Evolutionary conservation across 768 basidiomycete genomes (phyloP), one percentile per base, ranked within the genome.

Genomic region (Tylopilus subfusipes): DNA sequence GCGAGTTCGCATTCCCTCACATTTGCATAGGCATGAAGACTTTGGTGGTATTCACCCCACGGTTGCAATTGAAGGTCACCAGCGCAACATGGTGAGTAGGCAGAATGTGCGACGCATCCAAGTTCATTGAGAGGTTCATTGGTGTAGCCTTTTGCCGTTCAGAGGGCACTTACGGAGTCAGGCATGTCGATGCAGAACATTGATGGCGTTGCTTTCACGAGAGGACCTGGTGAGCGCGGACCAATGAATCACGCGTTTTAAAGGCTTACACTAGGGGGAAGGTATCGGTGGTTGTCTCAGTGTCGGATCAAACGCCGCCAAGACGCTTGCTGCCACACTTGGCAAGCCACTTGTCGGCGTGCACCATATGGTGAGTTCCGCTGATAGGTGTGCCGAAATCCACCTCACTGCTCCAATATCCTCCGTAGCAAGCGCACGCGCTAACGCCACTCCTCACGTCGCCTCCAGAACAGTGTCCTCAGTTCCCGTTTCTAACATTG

Each of bases 151-250:
- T 64, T 74, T 24, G 93, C 88, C 5, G 84, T 96, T 38, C 70
- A 69, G 30, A 75, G 73, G 52, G 92, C 93, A 1, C 76, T 98
- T 24, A 52, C 66, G 3, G 83, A 92, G 36, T 88, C 94, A 0
- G 69, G 75, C 1, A 54, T 93, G 31, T 67, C 72, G 2, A 72
- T 85, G 45, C 69, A 69, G 2, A 83, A 91, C 42, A 75, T 98
- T 10, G 86, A 96, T 59, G 95, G 90, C 3, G 80, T 97, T 39
- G 95, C 94, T 1, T 96, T 90, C 64, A 98, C 95, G 2, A 79
- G 92, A 60, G 96, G 93, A 14, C 90, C 91, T 55, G 89, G 87
- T 84, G 53, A 43, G 75, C 56, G 14, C 14, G 46, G 34, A 30
- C 19, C 36, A n/a, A 14, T 2, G 5, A 21, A 27, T 0, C 7